Evolutionary conservation across 257 asterid genomes (phyloP).

Genomic region (Solanum medicagineum): DNA sequence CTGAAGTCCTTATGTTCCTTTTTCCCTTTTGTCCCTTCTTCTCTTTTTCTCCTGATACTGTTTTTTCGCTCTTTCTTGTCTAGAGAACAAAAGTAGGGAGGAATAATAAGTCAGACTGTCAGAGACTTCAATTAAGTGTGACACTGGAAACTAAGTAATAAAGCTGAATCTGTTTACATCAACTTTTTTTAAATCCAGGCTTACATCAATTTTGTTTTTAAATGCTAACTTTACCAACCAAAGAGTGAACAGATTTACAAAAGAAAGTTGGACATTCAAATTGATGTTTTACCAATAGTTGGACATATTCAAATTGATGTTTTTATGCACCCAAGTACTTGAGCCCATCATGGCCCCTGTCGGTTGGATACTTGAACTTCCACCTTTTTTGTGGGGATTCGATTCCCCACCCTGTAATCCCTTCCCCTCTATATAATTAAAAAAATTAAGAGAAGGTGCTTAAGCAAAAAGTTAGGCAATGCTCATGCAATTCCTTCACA

Average conservation of each 20-base stretch:
- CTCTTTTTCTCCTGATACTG: not conserved
- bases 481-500: not conserved
- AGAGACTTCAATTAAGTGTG: not conserved
- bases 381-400: not conserved
- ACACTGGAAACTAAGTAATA: not conserved
- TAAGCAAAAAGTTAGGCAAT: not conserved
- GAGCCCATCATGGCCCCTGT: not conserved
- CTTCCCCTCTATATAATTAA: not conserved
- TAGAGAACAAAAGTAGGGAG: not conserved
- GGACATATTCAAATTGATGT: not conserved
- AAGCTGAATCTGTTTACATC: not conserved
- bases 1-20: not conserved
- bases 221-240: not conserved
- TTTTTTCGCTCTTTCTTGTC: not conserved
- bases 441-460: not conserved
- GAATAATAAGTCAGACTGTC: not conserved
- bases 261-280: too few relatives aligned
- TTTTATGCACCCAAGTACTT: not conserved
- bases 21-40: not conserved
- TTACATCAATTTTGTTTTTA: not conserved
- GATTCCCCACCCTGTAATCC: not conserved
- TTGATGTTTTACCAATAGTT: too few relatives aligned
- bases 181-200: not conserved
- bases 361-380: not conserved
- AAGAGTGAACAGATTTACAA: not conserved